Evolutionary conservation across 179 eudicot species (phyloP), one percentile per base, ranked within the genome.

Genomic region (Heliamphora pulchella): DNA sequence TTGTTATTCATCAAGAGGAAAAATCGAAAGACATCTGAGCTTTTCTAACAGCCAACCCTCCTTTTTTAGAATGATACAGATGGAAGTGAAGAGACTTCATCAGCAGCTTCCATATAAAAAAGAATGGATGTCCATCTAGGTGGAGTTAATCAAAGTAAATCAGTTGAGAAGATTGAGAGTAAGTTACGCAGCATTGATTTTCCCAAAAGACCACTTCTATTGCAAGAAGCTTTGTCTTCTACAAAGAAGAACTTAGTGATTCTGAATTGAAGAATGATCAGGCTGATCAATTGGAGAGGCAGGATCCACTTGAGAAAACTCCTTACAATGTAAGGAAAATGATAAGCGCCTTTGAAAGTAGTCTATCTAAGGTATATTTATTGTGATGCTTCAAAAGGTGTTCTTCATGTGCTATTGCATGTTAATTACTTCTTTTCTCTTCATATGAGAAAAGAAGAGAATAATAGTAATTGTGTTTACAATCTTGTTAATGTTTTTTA

Each of bases 281-380:
- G 31, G 79, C 65, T 43, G 59, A 66, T 75, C 81, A 86, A 63
- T 74, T 67, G 17, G 84, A 85, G 82, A 81, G 83, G 83, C 90
- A 77, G 83, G 81, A 72, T 77, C 83, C 87, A 61, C 63, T 80
- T 75, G 82, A 84, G 68, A 91, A 76, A 86, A 82, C 85, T 62
- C 87, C 96, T 44, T 89, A 87, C 88, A 88, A 77, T 81, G 90
- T 94, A 85, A 89, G 88, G 87, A 89, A 91, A 83, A 87, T 89
- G 91, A 87, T 89, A 63, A 86, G 83, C 84, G 94, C 91, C 81
- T 89, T 93, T 80, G 94, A 93, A 86, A 88, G 79, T 86, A 87
- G 82, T 79, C 87, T 81, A 74, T 74, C 84, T 78, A 85, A 92
- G 98, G 96, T 94, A 89, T 85, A 66, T 41, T 44, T 79, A 15